Base-by-base conservation (phyloP, 2,329 filamentous ascomycete species). In the Gaeumannomyces tritici region DNA sequence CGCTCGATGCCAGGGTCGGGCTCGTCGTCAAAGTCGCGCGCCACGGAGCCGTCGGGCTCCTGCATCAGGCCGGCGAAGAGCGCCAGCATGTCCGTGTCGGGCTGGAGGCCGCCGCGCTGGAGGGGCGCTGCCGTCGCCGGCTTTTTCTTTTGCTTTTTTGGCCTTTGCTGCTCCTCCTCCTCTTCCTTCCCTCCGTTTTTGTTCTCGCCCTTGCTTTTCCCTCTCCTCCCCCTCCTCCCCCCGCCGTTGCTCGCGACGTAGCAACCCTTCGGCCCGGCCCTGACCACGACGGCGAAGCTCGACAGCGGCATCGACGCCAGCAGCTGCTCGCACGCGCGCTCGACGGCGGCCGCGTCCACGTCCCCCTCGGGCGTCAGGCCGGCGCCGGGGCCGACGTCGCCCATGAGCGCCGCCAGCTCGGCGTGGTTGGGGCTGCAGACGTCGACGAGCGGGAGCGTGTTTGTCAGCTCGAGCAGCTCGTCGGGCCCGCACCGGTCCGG, bases 321-420 rank as follows among this genome's bases (percentile, higher is more conserved):
- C 2, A 88, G 78, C 73, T 87, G 84, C 69, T 87, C 85, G 66
- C 84, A 87, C 18, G 79, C 77, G 33, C 81, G 77, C 72, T 88
- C 85, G 12, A 88, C 76, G 27, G 81, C 79, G 1, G 73, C 64
- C 0, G 74, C 79, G 57, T 79, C 82, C 55, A 86, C 80, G 62
- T 79, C 75, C 18, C 82, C 86, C 18, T 74, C 76, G 1, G 80
- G 77, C 64, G 85, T 82, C 2, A 84, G 68, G 0, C 82, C 83
- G 62, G 76, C 74, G 59, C 82, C 79, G 62, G 78, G 75, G 12
- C 59, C 59, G 1, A 27, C 18, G 60, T 82, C 79, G 35, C 87
- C 88, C 80, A 97, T 96, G 74, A 96, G 91, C 21, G 85, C 85
- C 7, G 88, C 90, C n/a, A 99, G 82, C 73, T 99, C 95, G 28